Evolutionary conservation across 1,284 basidiomycete species (phyloP), one percentile per base, ranked within the genome.

Genomic region (Cystobasidium pallidum): DNA sequence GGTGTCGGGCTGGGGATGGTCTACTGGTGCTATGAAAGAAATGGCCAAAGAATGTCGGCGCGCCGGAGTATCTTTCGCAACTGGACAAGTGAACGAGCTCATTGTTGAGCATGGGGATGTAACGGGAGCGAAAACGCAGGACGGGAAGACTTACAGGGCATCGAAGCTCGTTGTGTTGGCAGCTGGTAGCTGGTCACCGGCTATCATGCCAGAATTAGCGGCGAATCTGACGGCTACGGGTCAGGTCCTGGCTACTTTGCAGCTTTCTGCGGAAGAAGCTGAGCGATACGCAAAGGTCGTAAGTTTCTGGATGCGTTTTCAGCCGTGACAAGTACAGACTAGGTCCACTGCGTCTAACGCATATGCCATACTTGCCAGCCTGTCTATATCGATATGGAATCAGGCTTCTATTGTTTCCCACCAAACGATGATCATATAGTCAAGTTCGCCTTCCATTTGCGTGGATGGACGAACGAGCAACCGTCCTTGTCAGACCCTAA

Each of bases 171-270:
- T 90, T 4, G 82, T 93, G 28, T 79, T 93, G 39, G 87, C 90
- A 15, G 83, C 87, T 7, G 91, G 91, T 28, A 86, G 91, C 4
- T 93, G 93, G 94, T 91, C 92, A 0, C 86, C 88, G 1, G 88
- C 89, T 0, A 81, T 89, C 0, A 91, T 94, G 78, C 86, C 88
- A 7, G 84, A 85, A 47, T 80, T 89, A 30, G 81, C 83, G n/a
- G 78, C 81, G 11, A 82, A 81, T 39, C 88, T 86, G 76, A 80
- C 86, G 13, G 88, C 90, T 1, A 90, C 88, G 32, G 90, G 90
- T 89, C 90, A 77, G 78, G 84, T 74, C 55, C 54, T 94, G 28
- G 88, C 87, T 0, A 89, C 86, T 77, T 83, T 96, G 43, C 87
- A 91, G 76, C 85, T 96, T 19, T 86, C 85, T 0, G 80, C 84